These are phyloP conservation scores for Austropuccinia psidii DNA, from an alignment of 1,284 basidiomycete genomes.

Conservation along the genomic window DNA sequence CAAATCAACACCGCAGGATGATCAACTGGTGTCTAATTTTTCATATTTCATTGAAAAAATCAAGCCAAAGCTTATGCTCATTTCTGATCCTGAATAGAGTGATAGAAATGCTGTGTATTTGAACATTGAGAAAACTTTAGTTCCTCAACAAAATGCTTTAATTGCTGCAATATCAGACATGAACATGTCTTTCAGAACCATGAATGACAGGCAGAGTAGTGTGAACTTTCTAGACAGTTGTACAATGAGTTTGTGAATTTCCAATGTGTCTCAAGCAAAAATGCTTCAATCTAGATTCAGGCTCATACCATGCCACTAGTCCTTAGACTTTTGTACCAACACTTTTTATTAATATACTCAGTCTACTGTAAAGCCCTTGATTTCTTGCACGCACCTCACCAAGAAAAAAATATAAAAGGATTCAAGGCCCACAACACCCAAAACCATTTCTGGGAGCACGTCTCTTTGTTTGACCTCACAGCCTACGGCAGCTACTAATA, in stretches of 20 bases:
- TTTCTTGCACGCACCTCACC: background rate
- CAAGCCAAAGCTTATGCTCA: background rate
- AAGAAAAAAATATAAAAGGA: background rate
- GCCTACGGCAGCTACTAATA: background rate
- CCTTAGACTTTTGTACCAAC: background rate
- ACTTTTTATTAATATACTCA: background rate
- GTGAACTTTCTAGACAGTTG: conserved; percentile 3
- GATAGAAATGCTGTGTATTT: conserved; percentile 4
- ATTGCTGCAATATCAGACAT: background rate
- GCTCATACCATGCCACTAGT: background rate
- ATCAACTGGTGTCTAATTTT: background rate
- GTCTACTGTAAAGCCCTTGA: background rate
- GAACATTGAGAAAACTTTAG: background rate
- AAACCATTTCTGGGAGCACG: background rate
- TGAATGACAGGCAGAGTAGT: background rate
- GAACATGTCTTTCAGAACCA: background rate
- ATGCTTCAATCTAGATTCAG: conserved; percentile 9
- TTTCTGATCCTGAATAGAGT: background rate
- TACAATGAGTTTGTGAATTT: conserved; percentile 1
- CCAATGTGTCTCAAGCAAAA: too few species aligned
- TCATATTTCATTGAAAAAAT: conserved; percentile 2
- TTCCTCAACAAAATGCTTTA: background rate
- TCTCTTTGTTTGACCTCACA: background rate
- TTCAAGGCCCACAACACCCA: background rate
- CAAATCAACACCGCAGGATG: background rate